Base-by-base conservation (phyloP, 805 yeast genomes). In the Ogataea paraovalis region DNA sequence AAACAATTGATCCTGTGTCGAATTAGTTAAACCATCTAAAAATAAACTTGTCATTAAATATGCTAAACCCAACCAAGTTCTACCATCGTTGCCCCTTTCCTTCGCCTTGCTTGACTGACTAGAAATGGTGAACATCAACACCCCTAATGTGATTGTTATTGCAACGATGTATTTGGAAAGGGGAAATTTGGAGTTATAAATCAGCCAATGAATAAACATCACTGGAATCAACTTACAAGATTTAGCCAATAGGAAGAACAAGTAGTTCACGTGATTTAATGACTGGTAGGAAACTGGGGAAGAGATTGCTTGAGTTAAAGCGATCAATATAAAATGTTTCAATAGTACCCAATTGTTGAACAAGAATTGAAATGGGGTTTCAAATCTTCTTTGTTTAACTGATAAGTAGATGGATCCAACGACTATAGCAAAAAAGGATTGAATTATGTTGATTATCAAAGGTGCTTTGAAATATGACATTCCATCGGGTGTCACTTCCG, bases 201-300 rank as follows among this genome's bases (percentile, higher is more conserved):
- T 57, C 14, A 81, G 55, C 48, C 83, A 69, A 59, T 90, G 97
- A 2, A 94, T 86, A 30, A 87, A 62, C 85, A 94, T 82, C n/a
- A 92, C 96, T 0, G 99, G 99, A 20, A 94, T 80, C 65, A 94
- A 74, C 60, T 94, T 94, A 64, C 98, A 92, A 46, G 96, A 85
- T 62, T 94, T 94, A 18, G 97, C 96, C 51, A 94, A 74, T 52
- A 92, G 76, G 57, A 80, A 85, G 0, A 95, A 85, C 59, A 94
- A 70, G 61, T 87, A 94, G 61, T 88, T 96, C 28, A 94, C 92
- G 63, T 92, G 88, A 43, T 78, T 74, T 50, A 92, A 69, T 18
- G 96, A 80, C 38, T 82, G 77, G 51, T 88, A 82, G 1, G 96
- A 94, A 40, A 94, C 67, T 4, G 97, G 97, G 2, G 91, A 78